These are phyloP conservation scores for Xylaria sp. DNA, from an alignment of 2,329 filamentous ascomycete species.

Conservation along the genomic window DNA sequence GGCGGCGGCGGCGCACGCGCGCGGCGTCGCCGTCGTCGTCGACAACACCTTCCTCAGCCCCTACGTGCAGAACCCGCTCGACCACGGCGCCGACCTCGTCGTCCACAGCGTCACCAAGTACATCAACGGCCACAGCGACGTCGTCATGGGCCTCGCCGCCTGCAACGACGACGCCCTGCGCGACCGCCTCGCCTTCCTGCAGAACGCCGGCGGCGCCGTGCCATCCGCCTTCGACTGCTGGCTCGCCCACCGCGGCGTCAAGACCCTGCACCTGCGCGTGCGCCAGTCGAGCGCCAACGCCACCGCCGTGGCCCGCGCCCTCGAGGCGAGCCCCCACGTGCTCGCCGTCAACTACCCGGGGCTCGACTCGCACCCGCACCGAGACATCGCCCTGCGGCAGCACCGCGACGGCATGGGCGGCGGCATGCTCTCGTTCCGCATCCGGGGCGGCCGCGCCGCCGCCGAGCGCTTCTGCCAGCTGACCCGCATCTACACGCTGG, in stretches of 20 bases:
- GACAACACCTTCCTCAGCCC: slow-evolving; percentile 98
- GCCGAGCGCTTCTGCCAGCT: slow-evolving; percentile 91
- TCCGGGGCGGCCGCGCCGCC: slow-evolving; percentile 81
- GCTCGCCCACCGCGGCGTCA: slow-evolving; percentile 95
- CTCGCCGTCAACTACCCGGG: slow-evolving; percentile 95
- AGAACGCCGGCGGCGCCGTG: slow-evolving; percentile 96
- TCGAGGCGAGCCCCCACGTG: slow-evolving; percentile 80
- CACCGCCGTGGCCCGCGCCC: slow-evolving; percentile 71
- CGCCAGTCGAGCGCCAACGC: slow-evolving; percentile 85
- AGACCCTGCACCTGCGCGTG: slow-evolving; percentile 92
- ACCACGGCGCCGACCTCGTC: slow-evolving; percentile 94
- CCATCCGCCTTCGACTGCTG: slow-evolving; percentile 96
- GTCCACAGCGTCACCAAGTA: slow-evolving; percentile 98
- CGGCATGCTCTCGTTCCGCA: slow-evolving; percentile 96
- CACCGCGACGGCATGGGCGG: slow-evolving; percentile 94
- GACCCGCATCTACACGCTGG: slow-evolving; percentile 88
- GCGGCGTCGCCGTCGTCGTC: slow-evolving; percentile 93
- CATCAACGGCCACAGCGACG: slow-evolving; percentile 96
- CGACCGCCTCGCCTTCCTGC: slow-evolving; percentile 81
- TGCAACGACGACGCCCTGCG: slow-evolving; percentile 86
- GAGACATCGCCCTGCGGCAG: slow-evolving; percentile 82
- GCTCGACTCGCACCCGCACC: slow-evolving; percentile 82
- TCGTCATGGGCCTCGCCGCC: slow-evolving; percentile 95
- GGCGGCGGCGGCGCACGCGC: slow-evolving; percentile 78
- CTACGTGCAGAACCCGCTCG: slow-evolving; percentile 94